Base-by-base conservation (phyloP, 345 rosid genomes). In the Brassica rapa region DNA sequence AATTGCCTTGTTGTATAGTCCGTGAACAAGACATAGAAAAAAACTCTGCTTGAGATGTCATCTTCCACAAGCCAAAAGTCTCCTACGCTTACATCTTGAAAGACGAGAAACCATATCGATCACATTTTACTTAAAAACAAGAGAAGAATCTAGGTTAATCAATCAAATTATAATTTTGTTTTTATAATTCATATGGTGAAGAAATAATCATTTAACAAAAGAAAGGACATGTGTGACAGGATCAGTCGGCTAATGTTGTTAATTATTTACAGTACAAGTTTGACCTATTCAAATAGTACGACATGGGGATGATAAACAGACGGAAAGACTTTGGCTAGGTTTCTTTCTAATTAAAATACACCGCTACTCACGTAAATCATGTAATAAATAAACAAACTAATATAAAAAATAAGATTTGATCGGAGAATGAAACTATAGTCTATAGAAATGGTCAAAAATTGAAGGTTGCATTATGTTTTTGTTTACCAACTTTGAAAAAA, bases 371-470 rank as follows among this genome's bases (percentile, higher is more conserved):
- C 65, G 57, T 70, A 62, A 51, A 76, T 10, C 33, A 61, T 61
- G 61, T 51, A 49, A 46, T 46, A 73, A 4, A 61, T 0, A 24
- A 55, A 24, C 5, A 55, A 19, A 8, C 19, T 3, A n/a, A 12
- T 8, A 16, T 14, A 56, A 61, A 60, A 2, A 37, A 1, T 19
- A 60, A 39, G 0, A 11, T 57, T 66, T 66, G 1, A n/a, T 68
- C 29, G 30, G 53, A 21, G 63, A 70, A 51, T 68, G 33, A 70
- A 62, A 69, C 56, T 49, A 39, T 9, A 39, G 46, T 39, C 4
- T n/a, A 9, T 49, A 78, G 81, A 78, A 78, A 57, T 6, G 19
- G 72, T 78, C 76, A 64, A 39, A 49, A 65, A 30, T 8, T 78
- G 66, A 64, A 65, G 66, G 51, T 56, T 70, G 70, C 43, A 62